Conservation (phyloP, 352 stramenopile genomes). For the Phytophthora hibernalis region DNA sequence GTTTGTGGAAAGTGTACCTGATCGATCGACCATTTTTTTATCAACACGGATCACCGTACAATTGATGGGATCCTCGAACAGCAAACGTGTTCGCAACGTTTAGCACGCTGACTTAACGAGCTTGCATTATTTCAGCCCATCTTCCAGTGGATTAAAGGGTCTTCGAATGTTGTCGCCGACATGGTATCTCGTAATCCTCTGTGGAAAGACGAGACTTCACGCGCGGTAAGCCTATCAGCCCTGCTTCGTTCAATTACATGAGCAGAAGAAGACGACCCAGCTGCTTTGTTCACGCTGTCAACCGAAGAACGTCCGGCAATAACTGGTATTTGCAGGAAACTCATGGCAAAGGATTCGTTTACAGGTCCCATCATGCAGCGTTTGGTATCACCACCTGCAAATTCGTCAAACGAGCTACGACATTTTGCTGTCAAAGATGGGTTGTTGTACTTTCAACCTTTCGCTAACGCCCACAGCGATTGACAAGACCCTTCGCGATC, state of each 20-base stretch:
- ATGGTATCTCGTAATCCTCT: slow-evolving; percentile 8
- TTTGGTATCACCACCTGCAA: no score
- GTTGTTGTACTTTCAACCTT: background rate
- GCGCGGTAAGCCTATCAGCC: slow-evolving; percentile 1
- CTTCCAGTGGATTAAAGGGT: slow-evolving; percentile 5
- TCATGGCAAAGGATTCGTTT: background rate
- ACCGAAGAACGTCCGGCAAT: no score
- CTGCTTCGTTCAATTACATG: background rate
- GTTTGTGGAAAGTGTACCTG: background rate
- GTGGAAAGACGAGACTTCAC: slow-evolving; percentile 10
- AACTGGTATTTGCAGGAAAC: no score
- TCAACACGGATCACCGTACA: slow-evolving; percentile 1
- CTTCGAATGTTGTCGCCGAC: slow-evolving; percentile 11
- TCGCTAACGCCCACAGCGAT: no score
- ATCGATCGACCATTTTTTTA: slow-evolving; percentile 5
- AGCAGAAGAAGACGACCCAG: no score
- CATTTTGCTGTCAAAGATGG: background rate
- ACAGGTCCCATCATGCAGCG: background rate
- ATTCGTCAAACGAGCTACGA: no score
- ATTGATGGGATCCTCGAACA: background rate
- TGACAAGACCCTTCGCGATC: no score
- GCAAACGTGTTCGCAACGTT: background rate
- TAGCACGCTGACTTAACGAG: slow-evolving; percentile 5
- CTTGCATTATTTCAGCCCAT: slow-evolving; percentile 6
- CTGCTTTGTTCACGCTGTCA: no score